Evolutionary conservation across 805 yeast genomes (phyloP).

Genomic region (Saccharomycopsis oosterbeekiorum): DNA sequence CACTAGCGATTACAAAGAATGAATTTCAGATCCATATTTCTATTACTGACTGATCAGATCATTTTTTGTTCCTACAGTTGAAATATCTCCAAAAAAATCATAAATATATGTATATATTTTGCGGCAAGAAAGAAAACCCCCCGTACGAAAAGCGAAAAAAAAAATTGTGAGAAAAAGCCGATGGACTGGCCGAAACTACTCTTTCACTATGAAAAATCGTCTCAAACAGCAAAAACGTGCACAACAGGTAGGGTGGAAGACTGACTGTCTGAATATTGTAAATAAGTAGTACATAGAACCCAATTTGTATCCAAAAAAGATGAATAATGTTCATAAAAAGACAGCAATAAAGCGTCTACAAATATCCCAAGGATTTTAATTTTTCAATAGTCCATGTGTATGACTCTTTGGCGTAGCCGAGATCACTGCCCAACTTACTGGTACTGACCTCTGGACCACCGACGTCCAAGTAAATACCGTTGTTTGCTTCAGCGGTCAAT

Average conservation of each 20-base stretch:
- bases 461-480: background rate
- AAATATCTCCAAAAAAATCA: no score
- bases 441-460: background rate
- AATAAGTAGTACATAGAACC: background rate
- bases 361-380: background rate
- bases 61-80: no score
- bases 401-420: background rate
- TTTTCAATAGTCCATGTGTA: conserved; percentile 1
- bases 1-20: no score
- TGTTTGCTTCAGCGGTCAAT: background rate
- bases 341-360: background rate
- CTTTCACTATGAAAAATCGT: background rate
- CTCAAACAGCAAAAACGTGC: background rate
- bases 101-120: no score
- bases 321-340: background rate
- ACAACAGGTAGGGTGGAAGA: background rate
- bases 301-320: background rate
- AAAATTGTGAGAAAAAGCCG: background rate
- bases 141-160: background rate
- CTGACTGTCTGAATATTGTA: background rate
- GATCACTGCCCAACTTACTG: background rate
- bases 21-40: no score
- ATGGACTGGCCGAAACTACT: no score
- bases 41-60: no score
- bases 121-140: no score